Base-by-base conservation (phyloP, 768 basidiomycete genomes). In the Pisolithus tinctorius region DNA sequence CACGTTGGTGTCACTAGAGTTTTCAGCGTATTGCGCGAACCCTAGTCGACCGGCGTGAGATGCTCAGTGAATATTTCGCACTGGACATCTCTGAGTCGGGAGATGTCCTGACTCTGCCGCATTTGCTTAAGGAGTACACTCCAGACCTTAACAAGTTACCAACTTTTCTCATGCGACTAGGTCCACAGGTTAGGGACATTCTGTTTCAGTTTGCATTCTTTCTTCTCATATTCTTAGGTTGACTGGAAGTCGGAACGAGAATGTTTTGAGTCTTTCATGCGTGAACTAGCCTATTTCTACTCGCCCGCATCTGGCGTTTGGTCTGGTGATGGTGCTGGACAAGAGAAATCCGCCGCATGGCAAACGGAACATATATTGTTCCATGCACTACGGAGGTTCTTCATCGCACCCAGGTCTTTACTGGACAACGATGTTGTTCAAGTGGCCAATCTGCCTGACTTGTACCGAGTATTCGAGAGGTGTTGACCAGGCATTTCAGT, bases 381-480 rank as follows among this genome's bases (percentile, higher is more conserved):
- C 65, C 93, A 93, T 6, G 81, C 86, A 0, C 80, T 93, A 73
- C 79, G 89, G 51, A 79, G 81, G 48, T 88, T 95, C 66, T 70
- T 95, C 11, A 65, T 71, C 5, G 80, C 83, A 42, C 92, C 76
- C 6, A 85, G 78, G 63, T 78, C 77, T 3, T 71, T 86, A 52
- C 73, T 86, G 46, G 87, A 84, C 57, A 63, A 64, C 26, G 88
- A 91, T 60, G 82, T 97, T 4, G 82, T 91, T 2, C 89, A 94
- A 68, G 81, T 95, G 17, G 93, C 96, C 9, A 87, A 81, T 65
- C 69, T 98, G 40, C 93, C 93, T 1, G 92, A 94, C 56, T 71
- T 99, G 48, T 99, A 96, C 67, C 84, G 87, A 55, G 88, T 97
- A 0, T 99, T 98, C 61, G 94, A 98, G 69, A 71, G 94, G 56